Evolutionary conservation across 257 asterid genomes (phyloP).

Genomic region (Lycium ferocissimum): DNA sequence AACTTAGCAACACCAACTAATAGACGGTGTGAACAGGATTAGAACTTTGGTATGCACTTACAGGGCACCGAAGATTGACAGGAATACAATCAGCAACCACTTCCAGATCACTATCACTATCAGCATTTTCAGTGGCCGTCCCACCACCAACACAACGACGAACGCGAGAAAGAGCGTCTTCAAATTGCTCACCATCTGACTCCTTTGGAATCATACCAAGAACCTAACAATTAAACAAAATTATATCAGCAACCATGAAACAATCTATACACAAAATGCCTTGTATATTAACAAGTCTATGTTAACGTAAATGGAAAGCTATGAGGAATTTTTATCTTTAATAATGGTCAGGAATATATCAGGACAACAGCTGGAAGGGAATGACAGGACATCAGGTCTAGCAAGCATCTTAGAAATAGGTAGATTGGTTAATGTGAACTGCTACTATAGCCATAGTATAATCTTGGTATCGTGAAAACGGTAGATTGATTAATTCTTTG

Average conservation of each 20-base stretch:
- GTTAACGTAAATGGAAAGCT: background rate
- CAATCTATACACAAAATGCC: background rate
- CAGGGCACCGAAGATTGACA: constrained; percentile 98
- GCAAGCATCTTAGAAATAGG: background rate
- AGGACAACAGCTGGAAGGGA: background rate
- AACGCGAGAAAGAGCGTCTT: constrained; percentile 86
- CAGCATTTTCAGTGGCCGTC: constrained; percentile 86
- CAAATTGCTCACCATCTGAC: constrained; percentile 87
- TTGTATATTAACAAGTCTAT: background rate
- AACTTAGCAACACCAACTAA: background rate
- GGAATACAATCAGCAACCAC: constrained; percentile 95
- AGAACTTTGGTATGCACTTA: constrained; percentile 48
- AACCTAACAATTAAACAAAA: constrained; percentile 52
- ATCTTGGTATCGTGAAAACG: background rate
- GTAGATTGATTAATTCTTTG: background rate
- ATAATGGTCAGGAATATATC: background rate
- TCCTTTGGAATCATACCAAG: constrained; percentile 84
- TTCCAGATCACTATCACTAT: constrained; percentile 97
- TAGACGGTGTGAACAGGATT: background rate
- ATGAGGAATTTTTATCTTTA: background rate
- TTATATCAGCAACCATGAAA: constrained; percentile 16
- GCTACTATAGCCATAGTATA: background rate
- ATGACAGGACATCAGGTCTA: background rate
- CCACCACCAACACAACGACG: constrained; percentile 81
- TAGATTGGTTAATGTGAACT: background rate